Conservation (phyloP, 2,329 filamentous ascomycete genomes). For the Chalara sp. region DNA sequence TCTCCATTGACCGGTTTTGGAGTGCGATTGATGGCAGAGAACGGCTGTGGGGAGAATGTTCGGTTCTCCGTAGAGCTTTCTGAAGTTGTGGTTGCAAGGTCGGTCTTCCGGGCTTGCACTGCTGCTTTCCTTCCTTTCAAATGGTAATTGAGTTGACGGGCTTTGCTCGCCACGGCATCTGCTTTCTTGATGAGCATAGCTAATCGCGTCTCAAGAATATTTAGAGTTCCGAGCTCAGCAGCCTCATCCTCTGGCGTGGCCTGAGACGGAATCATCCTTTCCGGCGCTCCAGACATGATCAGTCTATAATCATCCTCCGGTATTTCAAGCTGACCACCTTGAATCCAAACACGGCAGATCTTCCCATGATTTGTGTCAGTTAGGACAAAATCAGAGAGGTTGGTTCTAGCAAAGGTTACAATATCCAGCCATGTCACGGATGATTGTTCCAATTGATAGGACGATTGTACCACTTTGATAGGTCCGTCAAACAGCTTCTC, state of each 20-base stretch:
- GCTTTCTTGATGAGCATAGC: conserved; percentile 72
- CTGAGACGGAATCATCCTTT: conserved; percentile 74
- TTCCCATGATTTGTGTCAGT: conserved; percentile 63
- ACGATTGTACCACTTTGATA: conserved; percentile 43
- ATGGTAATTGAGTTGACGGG: conserved; percentile 74
- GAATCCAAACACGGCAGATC: conserved; percentile 76
- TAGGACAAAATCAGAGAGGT: conserved; percentile 71
- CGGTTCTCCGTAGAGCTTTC: conserved; percentile 2
- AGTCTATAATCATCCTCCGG: conserved; percentile 82
- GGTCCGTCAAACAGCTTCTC: conserved; percentile 80
- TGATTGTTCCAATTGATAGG: conserved; percentile 50
- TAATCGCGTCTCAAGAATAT: conserved; percentile 75
- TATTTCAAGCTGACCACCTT: conserved; percentile 77
- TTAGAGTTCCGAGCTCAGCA: conserved; percentile 75
- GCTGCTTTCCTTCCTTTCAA: conserved; percentile 67
- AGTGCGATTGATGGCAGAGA: conserved; percentile 32
- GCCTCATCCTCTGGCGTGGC: conserved; percentile 81
- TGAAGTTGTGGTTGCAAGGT: conserved; percentile 19
- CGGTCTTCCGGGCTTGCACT: conserved; percentile 57
- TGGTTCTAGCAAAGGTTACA: conserved; percentile 74
- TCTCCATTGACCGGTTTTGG: conserved; percentile 17
- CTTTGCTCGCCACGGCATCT: conserved; percentile 65
- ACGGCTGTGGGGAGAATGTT: conserved; percentile 19
- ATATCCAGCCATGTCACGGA: conserved; percentile 78
- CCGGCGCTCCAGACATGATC: conserved; percentile 74